Base-by-base conservation (phyloP, 2,329 filamentous ascomycete species). In the Penicillium sp. region DNA sequence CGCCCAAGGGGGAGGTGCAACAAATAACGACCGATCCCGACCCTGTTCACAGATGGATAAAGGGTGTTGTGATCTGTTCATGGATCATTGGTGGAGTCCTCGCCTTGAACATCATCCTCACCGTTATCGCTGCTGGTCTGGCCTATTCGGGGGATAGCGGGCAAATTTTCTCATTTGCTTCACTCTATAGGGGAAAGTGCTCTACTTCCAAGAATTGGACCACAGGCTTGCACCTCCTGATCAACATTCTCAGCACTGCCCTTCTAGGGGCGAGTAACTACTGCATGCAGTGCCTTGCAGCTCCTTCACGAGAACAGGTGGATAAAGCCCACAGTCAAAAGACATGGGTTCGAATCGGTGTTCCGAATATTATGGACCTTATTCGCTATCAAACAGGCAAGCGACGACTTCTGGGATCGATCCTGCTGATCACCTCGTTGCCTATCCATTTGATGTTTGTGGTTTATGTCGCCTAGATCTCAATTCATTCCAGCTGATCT, bases 351-450 rank as follows among this genome's bases (percentile, higher is more conserved):
- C 22, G 36, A 19, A 49, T 60, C 17, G n/a, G 45, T 3, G 19
- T 46, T 9, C 43, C 43, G 12, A 46, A 46, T 22, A 46, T 46
- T 38, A 52, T 48, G 22, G 46, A 65, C 3, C 43, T 72, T 1
- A 41, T 73, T 4, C 66, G 69, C 31, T 46, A 46, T 11, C 43
- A 46, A 46, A 46, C 43, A 19, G 43, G 43, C 43, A 46, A n/a
- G 30, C 43, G 19, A 19, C 43, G 43, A 8, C 2, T 33, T 35
- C 28, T 46, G 17, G 43, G 43, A 35, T 35, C 14, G 7, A 25
- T 46, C 3, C 12, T 46, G 19, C 14, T 46, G 17, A 35, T 33
- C 12, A 33, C 43, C 7, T 46, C 43, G 14, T 16, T 46, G 28
- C 43, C 43, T 46, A 46, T 46, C 30, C 43, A 46, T 46, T 33